A percentile compares a stretch with the other conserved stretches of the same genome.
Evolutionary conservation across 2,329 filamentous ascomycete genomes (phyloP).

Genomic region (Truncatella angustata): DNA sequence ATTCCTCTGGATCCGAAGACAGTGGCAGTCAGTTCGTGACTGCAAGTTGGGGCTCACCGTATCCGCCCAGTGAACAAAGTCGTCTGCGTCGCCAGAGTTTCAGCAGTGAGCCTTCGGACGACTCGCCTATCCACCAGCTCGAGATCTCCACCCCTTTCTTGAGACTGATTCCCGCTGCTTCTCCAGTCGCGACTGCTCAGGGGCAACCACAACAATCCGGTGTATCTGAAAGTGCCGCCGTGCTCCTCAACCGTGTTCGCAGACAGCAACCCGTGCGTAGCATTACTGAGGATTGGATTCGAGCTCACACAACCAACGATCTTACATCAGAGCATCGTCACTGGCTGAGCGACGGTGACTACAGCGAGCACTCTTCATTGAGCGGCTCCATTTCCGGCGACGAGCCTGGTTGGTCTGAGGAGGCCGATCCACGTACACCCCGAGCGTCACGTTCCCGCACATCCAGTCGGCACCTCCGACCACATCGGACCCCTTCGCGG

Average conservation of each 20-base stretch:
- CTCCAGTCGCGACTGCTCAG: constrained; percentile 34
- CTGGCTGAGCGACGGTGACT: constrained; percentile 80
- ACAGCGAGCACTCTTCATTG: constrained; percentile 74
- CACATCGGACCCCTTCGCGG: constrained; percentile 24
- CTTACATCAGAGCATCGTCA: constrained; percentile 68
- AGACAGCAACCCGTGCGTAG: constrained; percentile 58
- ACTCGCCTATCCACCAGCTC: constrained; percentile 59
- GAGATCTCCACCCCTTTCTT: constrained; percentile 63
- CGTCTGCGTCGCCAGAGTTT: constrained; percentile 50
- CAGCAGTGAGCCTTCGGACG: constrained; percentile 59
- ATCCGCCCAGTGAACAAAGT: constrained; percentile 62
- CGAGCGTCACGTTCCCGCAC: constrained; percentile 35
- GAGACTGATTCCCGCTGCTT: constrained; percentile 50
- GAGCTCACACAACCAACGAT: constrained; percentile 74
- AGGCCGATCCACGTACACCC: constrained; percentile 47
- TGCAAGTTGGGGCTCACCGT: constrained; percentile 90
- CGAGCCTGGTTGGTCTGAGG: constrained; percentile 46
- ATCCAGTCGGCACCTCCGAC: constrained; percentile 12
- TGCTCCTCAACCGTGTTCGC: constrained; percentile 62
- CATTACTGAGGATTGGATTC: constrained; percentile 83
- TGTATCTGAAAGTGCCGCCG: constrained; percentile 50
- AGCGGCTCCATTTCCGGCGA: constrained; percentile 60
- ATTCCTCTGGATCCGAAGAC: constrained; percentile 24
- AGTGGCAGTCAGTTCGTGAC: constrained; percentile 56
- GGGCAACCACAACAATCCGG: constrained; percentile 32